Percentiles rank a stretch among this genome's conserved stretches.
Evolutionary conservation across 2,329 filamentous ascomycete genomes (phyloP).

Genomic region (Nigrospora osmanthi): DNA sequence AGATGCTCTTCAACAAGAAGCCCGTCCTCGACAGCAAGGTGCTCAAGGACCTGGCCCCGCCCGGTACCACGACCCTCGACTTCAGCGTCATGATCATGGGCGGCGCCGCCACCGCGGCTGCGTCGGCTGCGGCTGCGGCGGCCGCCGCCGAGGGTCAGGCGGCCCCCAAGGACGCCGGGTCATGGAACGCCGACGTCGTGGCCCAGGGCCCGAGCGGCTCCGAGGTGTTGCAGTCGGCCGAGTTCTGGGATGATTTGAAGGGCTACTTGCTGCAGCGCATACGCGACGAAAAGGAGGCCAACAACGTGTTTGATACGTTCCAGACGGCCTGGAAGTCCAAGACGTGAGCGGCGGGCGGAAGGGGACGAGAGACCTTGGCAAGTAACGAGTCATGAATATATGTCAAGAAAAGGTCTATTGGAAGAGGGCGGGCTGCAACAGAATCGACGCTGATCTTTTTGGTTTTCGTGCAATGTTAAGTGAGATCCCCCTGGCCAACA

Average conservation of each 20-base stretch:
- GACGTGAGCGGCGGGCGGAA: slow-evolving; percentile 16
- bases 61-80: slow-evolving; percentile 51
- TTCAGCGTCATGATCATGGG: slow-evolving; percentile 85
- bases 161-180: slow-evolving; percentile 25
- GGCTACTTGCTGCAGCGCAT: slow-evolving; percentile 74
- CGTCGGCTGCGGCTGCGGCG: slow-evolving; percentile 30
- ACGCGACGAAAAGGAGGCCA: slow-evolving; percentile 60
- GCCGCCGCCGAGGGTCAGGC: slow-evolving; percentile 31
- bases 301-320: slow-evolving; percentile 60
- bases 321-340: slow-evolving; percentile 59
- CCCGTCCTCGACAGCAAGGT: slow-evolving; percentile 72
- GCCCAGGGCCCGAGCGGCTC: slow-evolving; percentile 47
- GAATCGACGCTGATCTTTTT: slow-evolving; percentile 13
- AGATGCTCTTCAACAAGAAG: slow-evolving; percentile 81
- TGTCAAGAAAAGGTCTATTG: slow-evolving; percentile 3
- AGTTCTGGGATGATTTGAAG: slow-evolving; percentile 82
- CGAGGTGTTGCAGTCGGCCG: slow-evolving; percentile 57
- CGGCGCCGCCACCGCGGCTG: slow-evolving; percentile 43
- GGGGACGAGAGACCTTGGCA: not conserved
- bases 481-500: slow-evolving; percentile 17
- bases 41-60: slow-evolving; percentile 61
- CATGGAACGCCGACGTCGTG: slow-evolving; percentile 31
- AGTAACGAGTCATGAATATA: slow-evolving; percentile 1
- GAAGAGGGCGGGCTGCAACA: slow-evolving; percentile 9
- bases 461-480: slow-evolving; percentile 19